phyloP scores from a whole-genome alignment of 768 basidiomycete species.

The Strobilomyces confusus region DNA sequence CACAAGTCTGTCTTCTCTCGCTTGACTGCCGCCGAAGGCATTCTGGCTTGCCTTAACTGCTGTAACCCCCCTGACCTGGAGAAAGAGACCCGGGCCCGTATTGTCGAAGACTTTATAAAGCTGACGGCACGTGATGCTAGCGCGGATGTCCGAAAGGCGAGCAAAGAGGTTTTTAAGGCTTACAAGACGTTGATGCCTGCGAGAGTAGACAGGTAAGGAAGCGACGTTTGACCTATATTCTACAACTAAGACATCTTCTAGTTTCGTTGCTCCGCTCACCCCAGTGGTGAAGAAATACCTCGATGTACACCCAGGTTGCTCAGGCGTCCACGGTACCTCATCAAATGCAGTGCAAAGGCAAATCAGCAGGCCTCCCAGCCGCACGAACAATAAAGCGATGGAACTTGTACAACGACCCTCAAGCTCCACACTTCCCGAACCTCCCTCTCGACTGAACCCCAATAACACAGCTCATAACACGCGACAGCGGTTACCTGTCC shows the following conservation, averaged over 20 bases:
- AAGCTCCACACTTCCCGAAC: constrained; percentile 10
- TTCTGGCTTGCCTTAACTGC: constrained; percentile 63
- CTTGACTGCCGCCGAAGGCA: constrained; percentile 60
- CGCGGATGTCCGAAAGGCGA: constrained; percentile 68
- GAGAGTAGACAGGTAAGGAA: constrained; percentile 59
- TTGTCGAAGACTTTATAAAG: constrained; percentile 69
- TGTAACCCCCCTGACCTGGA: constrained; percentile 79
- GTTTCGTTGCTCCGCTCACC: constrained; percentile 70
- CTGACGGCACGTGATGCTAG: constrained; percentile 66
- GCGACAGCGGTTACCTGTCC: constrained; percentile 9
- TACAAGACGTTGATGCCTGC: constrained; percentile 68
- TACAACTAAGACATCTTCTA: constrained; percentile 27
- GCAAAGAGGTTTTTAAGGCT: constrained; percentile 69
- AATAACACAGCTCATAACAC: neutral
- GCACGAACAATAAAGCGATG: constrained; percentile 12
- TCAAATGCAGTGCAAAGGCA: constrained; percentile 15
- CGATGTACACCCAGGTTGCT: constrained; percentile 36
- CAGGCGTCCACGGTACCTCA: neutral
- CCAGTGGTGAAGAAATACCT: constrained; percentile 78
- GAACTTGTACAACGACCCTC: constrained; percentile 9
- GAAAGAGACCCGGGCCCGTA: constrained; percentile 57
- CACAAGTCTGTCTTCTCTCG: constrained; percentile 70
- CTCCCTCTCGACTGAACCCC: constrained; percentile 6
- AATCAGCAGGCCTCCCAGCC: constrained; percentile 23
- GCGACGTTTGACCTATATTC: neutral